Conservation (phyloP, 2,329 filamentous ascomycete genomes). For the Aspergillus candidus region DNA sequence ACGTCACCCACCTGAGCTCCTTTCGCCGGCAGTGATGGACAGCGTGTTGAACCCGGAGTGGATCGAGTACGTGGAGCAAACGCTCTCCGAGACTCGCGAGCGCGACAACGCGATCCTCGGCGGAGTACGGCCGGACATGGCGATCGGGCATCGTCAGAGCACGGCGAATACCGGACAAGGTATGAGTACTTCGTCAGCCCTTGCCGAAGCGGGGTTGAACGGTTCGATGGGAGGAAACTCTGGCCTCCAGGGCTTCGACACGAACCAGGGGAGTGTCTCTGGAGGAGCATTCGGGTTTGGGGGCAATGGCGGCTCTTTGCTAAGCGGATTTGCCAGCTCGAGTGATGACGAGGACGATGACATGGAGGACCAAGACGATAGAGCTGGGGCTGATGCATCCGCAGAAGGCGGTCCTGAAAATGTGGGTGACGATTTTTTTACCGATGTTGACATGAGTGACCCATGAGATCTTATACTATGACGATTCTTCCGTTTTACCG, state of each 20-base stretch:
- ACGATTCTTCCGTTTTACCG: not conserved
- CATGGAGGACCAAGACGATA: conserved; percentile 62
- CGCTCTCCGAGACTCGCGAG: conserved; percentile 86
- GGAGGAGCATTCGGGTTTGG: conserved; percentile 68
- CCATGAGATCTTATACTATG: conserved; percentile 31
- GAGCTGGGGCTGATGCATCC: conserved; percentile 31
- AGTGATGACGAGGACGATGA: conserved; percentile 96
- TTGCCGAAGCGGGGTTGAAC: conserved; percentile 75
- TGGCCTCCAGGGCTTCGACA: conserved; percentile 58
- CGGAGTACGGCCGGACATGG: conserved; percentile 86
- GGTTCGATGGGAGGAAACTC: conserved; percentile 48
- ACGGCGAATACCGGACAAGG: conserved; percentile 55
- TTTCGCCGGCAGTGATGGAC: conserved; percentile 78
- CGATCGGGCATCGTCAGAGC: conserved; percentile 69
- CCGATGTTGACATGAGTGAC: conserved; percentile 57
- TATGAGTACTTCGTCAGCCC: conserved; percentile 59
- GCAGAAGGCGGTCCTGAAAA: conserved; percentile 53
- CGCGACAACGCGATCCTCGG: conserved; percentile 97
- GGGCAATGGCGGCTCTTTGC: conserved; percentile 58
- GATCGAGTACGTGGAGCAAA: conserved; percentile 92
- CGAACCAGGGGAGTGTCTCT: conserved; percentile 60
- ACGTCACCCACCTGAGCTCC: conserved; percentile 78
- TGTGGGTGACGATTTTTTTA: conserved; percentile 60
- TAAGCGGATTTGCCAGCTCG: conserved; percentile 88
- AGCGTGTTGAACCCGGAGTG: conserved; percentile 84